These are phyloP conservation scores for Trypethelium eluteriae DNA, from an alignment of 495 filamentous ascomycete species.

Conservation along the genomic window DNA sequence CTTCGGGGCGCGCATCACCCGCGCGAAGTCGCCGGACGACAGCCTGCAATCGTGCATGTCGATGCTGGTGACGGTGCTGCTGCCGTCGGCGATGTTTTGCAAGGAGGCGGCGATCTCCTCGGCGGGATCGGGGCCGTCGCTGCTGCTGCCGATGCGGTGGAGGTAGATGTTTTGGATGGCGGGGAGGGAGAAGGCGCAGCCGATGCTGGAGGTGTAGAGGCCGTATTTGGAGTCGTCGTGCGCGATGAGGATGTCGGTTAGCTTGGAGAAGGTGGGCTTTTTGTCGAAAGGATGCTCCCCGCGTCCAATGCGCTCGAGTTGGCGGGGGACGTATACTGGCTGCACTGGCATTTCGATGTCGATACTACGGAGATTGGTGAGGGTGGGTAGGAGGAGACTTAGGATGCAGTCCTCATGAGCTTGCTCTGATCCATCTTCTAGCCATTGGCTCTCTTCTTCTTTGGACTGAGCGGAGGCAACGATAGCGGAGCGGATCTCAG, in stretches of 20 bases:
- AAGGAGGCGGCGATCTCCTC: background rate
- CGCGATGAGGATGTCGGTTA: background rate
- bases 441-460: background rate
- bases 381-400: background rate
- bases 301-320: background rate
- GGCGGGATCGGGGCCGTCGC: background rate
- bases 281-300: background rate
- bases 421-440: background rate
- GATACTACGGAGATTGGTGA: background rate
- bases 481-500: background rate
- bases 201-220: background rate
- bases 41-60: conserved; percentile 6
- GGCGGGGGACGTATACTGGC: background rate
- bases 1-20: background rate
- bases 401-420: background rate
- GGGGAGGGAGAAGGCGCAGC: background rate
- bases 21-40: background rate
- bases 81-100: background rate
- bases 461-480: background rate
- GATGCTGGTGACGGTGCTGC: background rate
- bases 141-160: background rate
- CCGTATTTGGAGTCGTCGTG: background rate
- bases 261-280: background rate
- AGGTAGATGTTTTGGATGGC: background rate
- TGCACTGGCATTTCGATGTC: background rate